These are phyloP conservation scores for Acer saccharum DNA, from an alignment of 345 rosid genomes.

Conservation along the genomic window DNA sequence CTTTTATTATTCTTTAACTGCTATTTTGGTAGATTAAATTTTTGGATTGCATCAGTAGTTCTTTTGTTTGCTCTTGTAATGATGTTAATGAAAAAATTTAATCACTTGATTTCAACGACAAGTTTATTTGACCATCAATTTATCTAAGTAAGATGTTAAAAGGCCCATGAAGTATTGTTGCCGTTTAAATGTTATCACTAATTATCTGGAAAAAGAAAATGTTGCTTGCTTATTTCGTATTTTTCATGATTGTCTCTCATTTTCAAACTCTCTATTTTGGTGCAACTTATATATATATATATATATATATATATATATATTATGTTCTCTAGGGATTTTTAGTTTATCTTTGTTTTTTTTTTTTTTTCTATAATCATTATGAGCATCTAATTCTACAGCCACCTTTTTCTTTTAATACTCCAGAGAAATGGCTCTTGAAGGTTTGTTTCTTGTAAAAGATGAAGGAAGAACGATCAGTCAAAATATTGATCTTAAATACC, in stretches of 20 bases:
- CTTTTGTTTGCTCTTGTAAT: not conserved
- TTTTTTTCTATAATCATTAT: conserved; percentile 17
- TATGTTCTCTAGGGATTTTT: not conserved
- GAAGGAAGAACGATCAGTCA: conserved; percentile 41
- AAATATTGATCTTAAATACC: conserved; percentile 56
- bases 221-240: not conserved
- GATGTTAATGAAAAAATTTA: not conserved
- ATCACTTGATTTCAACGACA: not conserved
- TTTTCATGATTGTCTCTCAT: not conserved
- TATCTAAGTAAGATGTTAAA: not conserved
- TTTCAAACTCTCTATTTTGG: not conserved
- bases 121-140: not conserved
- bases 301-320: no score
- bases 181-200: not conserved
- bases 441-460: conserved; percentile 67
- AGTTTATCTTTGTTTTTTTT: not conserved
- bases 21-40: no score
- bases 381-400: not conserved
- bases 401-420: conserved; percentile 15
- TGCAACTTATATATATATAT: not conserved
- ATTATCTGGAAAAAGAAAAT: not conserved
- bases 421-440: conserved; percentile 93
- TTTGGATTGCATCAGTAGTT: not conserved
- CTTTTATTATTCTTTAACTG: no score
- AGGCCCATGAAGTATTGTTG: not conserved